These are phyloP conservation scores for Yamadazyma endophytica DNA, from an alignment of 805 yeast species.

Conservation along the genomic window DNA sequence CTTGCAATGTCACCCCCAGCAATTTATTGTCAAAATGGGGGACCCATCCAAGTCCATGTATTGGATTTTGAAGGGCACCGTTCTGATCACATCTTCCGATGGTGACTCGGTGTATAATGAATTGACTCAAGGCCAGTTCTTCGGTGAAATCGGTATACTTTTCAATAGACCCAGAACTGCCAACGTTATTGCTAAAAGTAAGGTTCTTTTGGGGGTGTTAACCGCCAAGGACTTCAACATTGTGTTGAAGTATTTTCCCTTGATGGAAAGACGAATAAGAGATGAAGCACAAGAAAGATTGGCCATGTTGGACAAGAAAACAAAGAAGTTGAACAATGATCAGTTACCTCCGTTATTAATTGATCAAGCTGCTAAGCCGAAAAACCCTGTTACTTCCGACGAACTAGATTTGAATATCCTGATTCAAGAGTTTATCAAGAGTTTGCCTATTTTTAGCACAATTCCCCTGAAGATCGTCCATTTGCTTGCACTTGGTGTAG, in stretches of 20 bases:
- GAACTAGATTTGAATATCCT: conserved; percentile 52
- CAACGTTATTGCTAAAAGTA: conserved; percentile 66
- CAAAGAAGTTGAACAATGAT: conserved; percentile 38
- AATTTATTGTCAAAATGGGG: conserved; percentile 64
- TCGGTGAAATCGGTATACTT: conserved; percentile 76
- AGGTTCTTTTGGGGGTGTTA: conserved; percentile 63
- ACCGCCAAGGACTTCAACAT: conserved; percentile 58
- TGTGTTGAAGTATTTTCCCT: conserved; percentile 60
- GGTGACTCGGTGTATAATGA: conserved; percentile 75
- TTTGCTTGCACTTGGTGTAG: conserved; percentile 60
- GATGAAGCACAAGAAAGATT: conserved; percentile 78
- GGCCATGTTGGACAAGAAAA: conserved; percentile 60
- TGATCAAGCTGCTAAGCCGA: conserved; percentile 6
- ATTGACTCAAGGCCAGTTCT: conserved; percentile 62
- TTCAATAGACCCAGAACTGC: conserved; percentile 78
- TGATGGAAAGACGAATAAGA: conserved; percentile 61
- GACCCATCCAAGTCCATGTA: conserved; percentile 75
- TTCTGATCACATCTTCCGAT: conserved; percentile 71
- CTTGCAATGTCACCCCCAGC: conserved; percentile 63
- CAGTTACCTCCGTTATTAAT: conserved; percentile 20
- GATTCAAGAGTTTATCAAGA: conserved; percentile 54
- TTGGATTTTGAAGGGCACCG: conserved; percentile 74
- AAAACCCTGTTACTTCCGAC: conserved; percentile 10
- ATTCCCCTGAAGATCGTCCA: conserved; percentile 60
- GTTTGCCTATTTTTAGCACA: conserved; percentile 54